Evolutionary conservation across 2,329 filamentous ascomycete species (phyloP), one percentile per base, ranked within the genome.

Genomic region (Neodidymelliopsis sp.): DNA sequence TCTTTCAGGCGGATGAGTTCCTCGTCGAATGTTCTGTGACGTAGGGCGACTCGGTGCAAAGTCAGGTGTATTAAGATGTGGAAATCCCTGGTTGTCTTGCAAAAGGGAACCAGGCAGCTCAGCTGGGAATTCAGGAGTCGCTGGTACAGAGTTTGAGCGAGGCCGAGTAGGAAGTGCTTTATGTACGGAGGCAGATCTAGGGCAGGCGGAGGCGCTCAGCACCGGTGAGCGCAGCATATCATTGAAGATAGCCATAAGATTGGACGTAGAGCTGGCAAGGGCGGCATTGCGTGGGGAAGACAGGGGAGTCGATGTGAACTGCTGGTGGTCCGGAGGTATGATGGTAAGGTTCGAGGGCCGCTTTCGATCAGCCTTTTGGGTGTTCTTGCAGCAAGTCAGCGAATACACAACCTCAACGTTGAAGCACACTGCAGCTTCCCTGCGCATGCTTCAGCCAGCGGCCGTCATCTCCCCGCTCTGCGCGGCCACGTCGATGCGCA

Each of bases 171-270:
- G 67, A 41, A 69, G 57, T 40, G 72, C 65, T 51, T 70, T 70
- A 59, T 73, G 61, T 59, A 67, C 56, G 19, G 54, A 59, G 37
- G 57, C 53, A 23, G 62, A 57, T 66, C 60, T 57, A 54, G 66
- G 50, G 53, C 60, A 65, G 31, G 63, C 44, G 49, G 62, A 63
- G 29, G 64, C 60, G 48, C 65, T 68, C 33, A 72, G 54, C 23
- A 63, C 65, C 40, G 75, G 74, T 13, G 74, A 76, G 28, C 70
- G 70, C 19, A 77, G 64, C 61, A 75, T 72, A 44, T 75, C 75
- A 62, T 74, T 76, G 57, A 76, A 70, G 16, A 72, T 70, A 23
- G 69, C 65, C 52, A 76, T 67, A 29, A 78, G 59, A 65, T 66
- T 70, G 33, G 63, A 67, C 39, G 66, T 60, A 27, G 67, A 67